These are phyloP conservation scores for Metarhizium robertsii DNA, from an alignment of 2,329 filamentous ascomycete species.

Conservation along the genomic window DNA sequence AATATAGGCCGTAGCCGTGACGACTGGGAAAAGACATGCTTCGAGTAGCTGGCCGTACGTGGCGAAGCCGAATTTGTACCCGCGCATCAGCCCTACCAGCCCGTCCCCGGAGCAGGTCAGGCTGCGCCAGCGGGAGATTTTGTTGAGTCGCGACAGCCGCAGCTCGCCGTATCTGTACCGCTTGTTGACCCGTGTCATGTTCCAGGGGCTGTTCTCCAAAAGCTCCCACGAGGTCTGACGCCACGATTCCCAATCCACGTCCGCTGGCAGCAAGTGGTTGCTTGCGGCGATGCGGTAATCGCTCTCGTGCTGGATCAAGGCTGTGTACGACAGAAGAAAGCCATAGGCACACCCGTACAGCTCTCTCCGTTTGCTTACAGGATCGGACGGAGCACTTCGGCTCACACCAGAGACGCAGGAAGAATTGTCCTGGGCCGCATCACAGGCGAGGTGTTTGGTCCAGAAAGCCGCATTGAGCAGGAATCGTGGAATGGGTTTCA, in stretches of 20 bases:
- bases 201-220: conserved; percentile 11
- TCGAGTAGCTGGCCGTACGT: conserved; percentile 31
- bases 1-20: conserved; percentile 30
- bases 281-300: conserved; percentile 27
- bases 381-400: not conserved
- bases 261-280: conserved; percentile 22
- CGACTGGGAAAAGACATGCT: conserved; percentile 32
- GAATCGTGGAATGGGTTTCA: conserved; percentile 32
- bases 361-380: not conserved
- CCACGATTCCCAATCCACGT: conserved; percentile 28
- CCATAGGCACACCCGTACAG: conserved; percentile 20
- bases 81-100: conserved; percentile 7
- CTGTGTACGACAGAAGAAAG: conserved; percentile 28
- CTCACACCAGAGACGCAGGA: not conserved
- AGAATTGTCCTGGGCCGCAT: not conserved
- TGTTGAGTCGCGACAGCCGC: conserved; percentile 28
- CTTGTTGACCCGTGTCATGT: conserved; percentile 20
- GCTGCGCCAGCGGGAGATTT: conserved; percentile 25
- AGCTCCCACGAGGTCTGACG: conserved; percentile 17
- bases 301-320: conserved; percentile 27
- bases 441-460: conserved; percentile 18
- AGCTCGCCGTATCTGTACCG: conserved; percentile 33
- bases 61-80: conserved; percentile 15
- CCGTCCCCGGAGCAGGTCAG: not conserved
- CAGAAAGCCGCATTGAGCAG: conserved; percentile 28